phyloP scores from a whole-genome alignment of 2,329 filamentous ascomycete genomes.

The Venturia asperata region DNA sequence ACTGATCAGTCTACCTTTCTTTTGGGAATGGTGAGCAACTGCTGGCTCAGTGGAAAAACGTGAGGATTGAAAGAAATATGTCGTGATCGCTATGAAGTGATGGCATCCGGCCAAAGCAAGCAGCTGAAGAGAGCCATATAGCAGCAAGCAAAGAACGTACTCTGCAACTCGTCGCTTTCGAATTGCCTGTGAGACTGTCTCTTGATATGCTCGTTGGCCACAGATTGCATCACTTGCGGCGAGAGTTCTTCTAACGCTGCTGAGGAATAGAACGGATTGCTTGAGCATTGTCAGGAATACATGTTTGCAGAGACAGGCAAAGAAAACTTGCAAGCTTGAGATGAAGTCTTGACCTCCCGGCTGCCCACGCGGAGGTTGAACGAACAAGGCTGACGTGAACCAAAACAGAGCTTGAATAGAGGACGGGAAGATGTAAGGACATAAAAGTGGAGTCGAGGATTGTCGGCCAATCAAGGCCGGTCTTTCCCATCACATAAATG shows the following conservation, averaged over 20 bases:
- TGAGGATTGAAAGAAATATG: too few relatives aligned
- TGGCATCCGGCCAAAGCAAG: too few relatives aligned
- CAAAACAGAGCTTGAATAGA: not conserved
- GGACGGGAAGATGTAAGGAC: not conserved
- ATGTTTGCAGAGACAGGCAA: too few relatives aligned
- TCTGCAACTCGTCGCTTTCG: not conserved
- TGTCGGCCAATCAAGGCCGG: too few relatives aligned
- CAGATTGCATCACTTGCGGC: not conserved
- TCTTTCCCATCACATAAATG: too few relatives aligned
- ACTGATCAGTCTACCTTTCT: too few relatives aligned
- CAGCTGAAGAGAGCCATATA: too few relatives aligned
- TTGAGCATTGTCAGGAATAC: not conserved
- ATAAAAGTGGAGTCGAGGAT: not conserved
- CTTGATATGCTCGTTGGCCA: not conserved
- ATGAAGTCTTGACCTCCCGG: not conserved
- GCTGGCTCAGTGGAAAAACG: too few relatives aligned
- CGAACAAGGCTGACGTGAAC: slow-evolving; percentile 1
- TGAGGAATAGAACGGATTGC: not conserved
- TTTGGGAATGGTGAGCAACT: too few relatives aligned
- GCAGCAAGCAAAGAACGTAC: not conserved
- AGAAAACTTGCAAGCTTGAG: not conserved
- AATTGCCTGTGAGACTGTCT: not conserved
- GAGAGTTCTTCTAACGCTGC: not conserved
- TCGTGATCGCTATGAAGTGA: too few relatives aligned
- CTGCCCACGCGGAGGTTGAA: not conserved